Evolutionary conservation across 2,329 filamentous ascomycete genomes (phyloP).

Genomic region (Colletotrichum orchidophilum): DNA sequence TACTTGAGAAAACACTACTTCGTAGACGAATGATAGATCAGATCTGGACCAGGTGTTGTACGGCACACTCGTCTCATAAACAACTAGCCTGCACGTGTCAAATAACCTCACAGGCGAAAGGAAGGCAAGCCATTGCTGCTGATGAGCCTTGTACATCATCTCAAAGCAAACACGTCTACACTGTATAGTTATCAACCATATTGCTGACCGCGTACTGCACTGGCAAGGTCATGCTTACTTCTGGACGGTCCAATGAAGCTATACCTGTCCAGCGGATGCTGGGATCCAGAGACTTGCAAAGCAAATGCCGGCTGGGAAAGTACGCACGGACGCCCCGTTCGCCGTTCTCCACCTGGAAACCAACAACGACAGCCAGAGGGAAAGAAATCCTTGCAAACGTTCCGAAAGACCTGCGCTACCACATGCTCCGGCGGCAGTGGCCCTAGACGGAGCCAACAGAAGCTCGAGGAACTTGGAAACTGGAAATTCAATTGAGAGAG

Average conservation of each 20-base stretch:
- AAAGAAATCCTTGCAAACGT: neutral
- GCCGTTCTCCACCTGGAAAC: neutral
- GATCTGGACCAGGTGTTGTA: neutral
- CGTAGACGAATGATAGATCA: neutral
- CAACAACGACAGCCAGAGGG: neutral
- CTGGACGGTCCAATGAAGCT: neutral
- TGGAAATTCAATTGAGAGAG: too few relatives aligned
- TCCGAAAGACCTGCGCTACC: too few relatives aligned
- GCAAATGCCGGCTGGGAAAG: neutral
- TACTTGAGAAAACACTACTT: constrained; percentile 3
- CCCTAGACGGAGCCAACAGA: neutral
- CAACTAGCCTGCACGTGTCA: neutral
- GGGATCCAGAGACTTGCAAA: neutral
- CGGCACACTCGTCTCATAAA: neutral
- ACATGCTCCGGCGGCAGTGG: neutral
- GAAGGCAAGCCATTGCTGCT: neutral
- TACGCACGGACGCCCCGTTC: constrained; percentile 23
- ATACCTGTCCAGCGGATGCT: neutral
- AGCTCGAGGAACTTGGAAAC: neutral
- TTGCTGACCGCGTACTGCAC: neutral
- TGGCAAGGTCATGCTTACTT: neutral
- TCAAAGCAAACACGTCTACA: neutral
- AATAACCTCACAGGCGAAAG: neutral
- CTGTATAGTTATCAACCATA: too few relatives aligned
- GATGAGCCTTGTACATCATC: neutral